Base-by-base conservation (phyloP, 192 early-diverging fungal species). In the Entophlyctis luteolus region DNA sequence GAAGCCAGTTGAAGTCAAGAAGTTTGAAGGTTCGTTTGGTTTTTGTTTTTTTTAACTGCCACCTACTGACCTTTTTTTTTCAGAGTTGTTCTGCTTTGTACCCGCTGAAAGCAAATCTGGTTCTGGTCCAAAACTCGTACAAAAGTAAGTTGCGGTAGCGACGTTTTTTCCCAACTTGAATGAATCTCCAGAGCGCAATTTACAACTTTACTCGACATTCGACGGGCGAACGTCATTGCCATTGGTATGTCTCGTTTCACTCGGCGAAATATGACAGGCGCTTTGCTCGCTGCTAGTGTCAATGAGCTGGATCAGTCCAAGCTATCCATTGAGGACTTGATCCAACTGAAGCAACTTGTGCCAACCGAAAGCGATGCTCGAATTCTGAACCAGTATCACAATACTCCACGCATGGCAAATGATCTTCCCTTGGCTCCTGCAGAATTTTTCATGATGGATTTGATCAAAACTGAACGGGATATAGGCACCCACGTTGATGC, bases 221-320 rank as follows among this genome's bases (percentile, higher is more conserved):
- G 83, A 2, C 77, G 83, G 12, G 80, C 82, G 1, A 82, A 85
- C 38, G 84, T 85, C 38, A 77, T 85, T 53, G 72, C 79, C 27
- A 85, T 85, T 52, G 75, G 77, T 16, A 59, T 84, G 23, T 73
- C 77, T 10, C 63, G 75, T 6, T 85, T 78, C 48, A 73, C 71
- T 2, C 72, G 83, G n/a, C 72, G 72, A 27, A 73, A 77, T n/a
- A 38, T 85, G 23, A 71, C 45, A 6, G 55, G 72, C 18, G 27
- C 37, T 27, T 60, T 71, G 8, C 34, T 85, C 18, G 36, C 70
- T 2, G 45, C 27, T 0, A 68, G 75, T 1, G 53, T 85, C 32
- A 65, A 38, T 4, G 59, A 59, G 34, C 59, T 84, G 16, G 71
- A 85, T 58, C 37, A 34, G 1, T 52, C 34, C n/a, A 36, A 70